Base-by-base conservation (phyloP, 192 early-diverging fungal genomes). In the Coemansia aciculifera region DNA sequence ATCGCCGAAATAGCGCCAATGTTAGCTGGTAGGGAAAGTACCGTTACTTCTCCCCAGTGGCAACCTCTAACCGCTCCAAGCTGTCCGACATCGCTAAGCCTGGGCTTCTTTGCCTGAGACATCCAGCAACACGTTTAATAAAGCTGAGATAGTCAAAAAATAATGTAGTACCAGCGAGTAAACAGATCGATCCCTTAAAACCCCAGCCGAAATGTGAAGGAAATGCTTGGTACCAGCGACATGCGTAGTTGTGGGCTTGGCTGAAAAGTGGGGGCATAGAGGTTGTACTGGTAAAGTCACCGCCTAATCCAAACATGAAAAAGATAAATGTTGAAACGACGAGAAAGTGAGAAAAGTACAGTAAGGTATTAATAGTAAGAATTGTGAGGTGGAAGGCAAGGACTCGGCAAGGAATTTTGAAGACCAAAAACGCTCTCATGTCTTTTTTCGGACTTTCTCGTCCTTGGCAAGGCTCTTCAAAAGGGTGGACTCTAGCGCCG, bases 1-100 rank as follows among this genome's bases (percentile, higher is more conserved):
- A 81, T 64, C 3, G 74, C 71, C 4, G 74, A 61, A 9, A 70
- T 59, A 9, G 39, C 10, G 8, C 74, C 68, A 31, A 81, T 66
- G n/a, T 17, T 54, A 1, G 64, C 15, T 2, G 69, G 67, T 2
- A 81, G 62, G 12, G 6, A 40, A 37, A 76, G 40, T 9, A 51
- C 44, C 10, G 37, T 63, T 19, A 76, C 46, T 10, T 49, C 54
- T 6, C 34, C 37, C 24, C 72, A 17, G 21, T 27, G 5, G 5
- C 61, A 62, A 12, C 44, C 21, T 34, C 12, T 34, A 34, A 42
- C 27, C 40, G n/a, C 17, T 3, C 40, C 62, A 43, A 38, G 62
- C 62, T 43, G 24, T 27, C 40, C 5, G 15, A n/a, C 11, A 38
- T 63, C 62, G 27, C 42, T 63, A 9, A 44, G 9, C 8, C 62